Evolutionary conservation across 2,329 filamentous ascomycete species (phyloP).

Genomic region (Diaporthe sp.): DNA sequence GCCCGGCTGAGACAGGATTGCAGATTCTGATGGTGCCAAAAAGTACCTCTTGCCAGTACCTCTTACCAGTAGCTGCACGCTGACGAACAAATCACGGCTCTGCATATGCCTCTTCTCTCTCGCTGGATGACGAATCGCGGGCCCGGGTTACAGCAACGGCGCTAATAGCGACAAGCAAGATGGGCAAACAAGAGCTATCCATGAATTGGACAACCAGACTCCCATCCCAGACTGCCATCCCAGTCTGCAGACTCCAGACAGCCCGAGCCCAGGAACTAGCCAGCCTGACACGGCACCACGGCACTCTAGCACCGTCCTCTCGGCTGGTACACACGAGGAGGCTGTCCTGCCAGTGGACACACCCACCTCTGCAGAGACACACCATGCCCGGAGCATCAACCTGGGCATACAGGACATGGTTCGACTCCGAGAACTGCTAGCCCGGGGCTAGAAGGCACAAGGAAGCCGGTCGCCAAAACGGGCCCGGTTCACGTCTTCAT

Average conservation of each 20-base stretch:
- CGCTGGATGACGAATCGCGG: constrained; percentile 13
- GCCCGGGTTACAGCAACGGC: constrained; percentile 2
- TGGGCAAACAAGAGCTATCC: neutral
- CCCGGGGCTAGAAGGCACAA: constrained; percentile 35
- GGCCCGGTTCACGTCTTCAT: constrained; percentile 14
- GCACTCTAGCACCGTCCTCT: constrained; percentile 7
- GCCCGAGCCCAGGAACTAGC: constrained; percentile 13
- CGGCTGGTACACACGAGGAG: neutral
- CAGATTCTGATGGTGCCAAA: constrained; percentile 31
- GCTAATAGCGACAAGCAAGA: constrained; percentile 13
- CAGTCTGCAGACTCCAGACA: neutral
- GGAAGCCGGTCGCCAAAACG: constrained; percentile 32
- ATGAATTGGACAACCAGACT: constrained; percentile 30
- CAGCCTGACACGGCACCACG: constrained; percentile 27
- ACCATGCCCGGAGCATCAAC: constrained; percentile 1
- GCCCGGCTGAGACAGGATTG: constrained; percentile 40
- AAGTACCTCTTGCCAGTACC: constrained; percentile 6
- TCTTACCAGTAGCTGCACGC: neutral
- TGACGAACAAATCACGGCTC: neutral
- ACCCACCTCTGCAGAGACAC: constrained; percentile 10
- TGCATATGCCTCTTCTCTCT: constrained; percentile 18
- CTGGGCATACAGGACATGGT: constrained; percentile 20
- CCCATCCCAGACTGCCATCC: neutral
- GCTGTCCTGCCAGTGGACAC: constrained; percentile 9
- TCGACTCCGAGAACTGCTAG: constrained; percentile 1